Evolutionary conservation across 75 land plant genomes (phyloP).

Genomic region (Cunninghamia lanceolata): DNA sequence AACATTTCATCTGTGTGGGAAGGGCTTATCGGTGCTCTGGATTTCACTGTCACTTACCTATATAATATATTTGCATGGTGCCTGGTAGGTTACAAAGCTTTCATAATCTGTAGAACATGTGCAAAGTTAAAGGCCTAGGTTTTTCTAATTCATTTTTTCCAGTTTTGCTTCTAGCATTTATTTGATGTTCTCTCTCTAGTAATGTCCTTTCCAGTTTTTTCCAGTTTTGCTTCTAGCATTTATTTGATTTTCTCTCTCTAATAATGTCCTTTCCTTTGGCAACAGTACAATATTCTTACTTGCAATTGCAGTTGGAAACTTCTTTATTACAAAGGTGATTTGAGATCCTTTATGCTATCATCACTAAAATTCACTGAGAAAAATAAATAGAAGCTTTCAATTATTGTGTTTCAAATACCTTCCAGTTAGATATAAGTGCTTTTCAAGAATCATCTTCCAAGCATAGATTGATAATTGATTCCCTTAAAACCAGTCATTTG

Average conservation of each 20-base stretch:
- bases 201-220: background rate
- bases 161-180: background rate
- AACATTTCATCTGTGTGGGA: constrained; percentile 34
- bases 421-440: background rate
- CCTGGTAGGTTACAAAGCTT: constrained; percentile 45
- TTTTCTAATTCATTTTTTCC: background rate
- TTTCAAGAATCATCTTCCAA: background rate
- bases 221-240: background rate
- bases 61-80: constrained; percentile 75
- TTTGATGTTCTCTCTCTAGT: background rate
- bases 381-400: background rate
- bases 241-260: background rate
- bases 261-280: background rate
- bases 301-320: constrained; percentile 63
- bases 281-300: constrained; percentile 69
- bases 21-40: constrained; percentile 80
- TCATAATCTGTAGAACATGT: background rate
- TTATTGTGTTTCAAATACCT: background rate
- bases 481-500: background rate
- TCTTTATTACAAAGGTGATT: constrained; percentile 64
- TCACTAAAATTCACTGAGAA: background rate
- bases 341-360: background rate
- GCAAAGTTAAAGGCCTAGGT: background rate
- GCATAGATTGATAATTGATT: constrained; percentile 16
- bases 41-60: constrained; percentile 62